Conservation (phyloP, 352 stramenopile species). For the Plasmopara muralis region DNA sequence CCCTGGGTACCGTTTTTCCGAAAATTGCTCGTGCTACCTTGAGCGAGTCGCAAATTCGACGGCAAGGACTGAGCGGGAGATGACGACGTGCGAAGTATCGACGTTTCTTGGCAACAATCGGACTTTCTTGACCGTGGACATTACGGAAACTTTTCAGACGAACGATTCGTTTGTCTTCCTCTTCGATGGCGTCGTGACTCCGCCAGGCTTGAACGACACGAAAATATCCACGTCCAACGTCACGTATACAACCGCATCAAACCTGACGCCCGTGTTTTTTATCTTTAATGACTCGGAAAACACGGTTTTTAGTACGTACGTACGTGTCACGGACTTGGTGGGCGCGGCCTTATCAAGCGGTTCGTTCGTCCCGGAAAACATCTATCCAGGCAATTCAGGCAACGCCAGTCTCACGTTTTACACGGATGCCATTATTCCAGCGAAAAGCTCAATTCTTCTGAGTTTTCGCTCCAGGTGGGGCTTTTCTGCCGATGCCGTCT, state of each 20-base stretch:
- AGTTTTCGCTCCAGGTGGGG: constrained; percentile 58
- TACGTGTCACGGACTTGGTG: constrained; percentile 41
- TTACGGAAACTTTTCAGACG: constrained; percentile 36
- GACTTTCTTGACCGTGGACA: constrained; percentile 62
- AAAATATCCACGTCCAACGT: constrained; percentile 17
- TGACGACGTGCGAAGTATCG: constrained; percentile 40
- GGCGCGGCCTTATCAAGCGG: constrained; percentile 51
- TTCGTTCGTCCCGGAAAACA: constrained; percentile 77
- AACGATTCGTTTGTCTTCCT: constrained; percentile 61
- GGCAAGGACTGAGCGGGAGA: constrained; percentile 9
- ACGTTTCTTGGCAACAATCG: constrained; percentile 37
- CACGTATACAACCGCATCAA: constrained; percentile 41
- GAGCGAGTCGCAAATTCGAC: constrained; percentile 18
- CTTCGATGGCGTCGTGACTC: constrained; percentile 62
- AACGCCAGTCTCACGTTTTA: constrained; percentile 76
- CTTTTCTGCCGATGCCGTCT: constrained; percentile 42
- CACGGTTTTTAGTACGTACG: constrained; percentile 64
- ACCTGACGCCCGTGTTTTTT: constrained; percentile 70
- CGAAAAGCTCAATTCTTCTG: constrained; percentile 42
- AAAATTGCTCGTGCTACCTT: constrained; percentile 38
- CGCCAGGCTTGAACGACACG: constrained; percentile 43
- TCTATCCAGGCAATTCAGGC: constrained; percentile 74
- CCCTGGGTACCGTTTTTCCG: constrained; percentile 53
- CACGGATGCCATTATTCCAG: constrained; percentile 51
- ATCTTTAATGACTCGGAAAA: constrained; percentile 67